phyloP scores from a whole-genome alignment of 805 yeast species.

The Kuraishia hungarica region DNA sequence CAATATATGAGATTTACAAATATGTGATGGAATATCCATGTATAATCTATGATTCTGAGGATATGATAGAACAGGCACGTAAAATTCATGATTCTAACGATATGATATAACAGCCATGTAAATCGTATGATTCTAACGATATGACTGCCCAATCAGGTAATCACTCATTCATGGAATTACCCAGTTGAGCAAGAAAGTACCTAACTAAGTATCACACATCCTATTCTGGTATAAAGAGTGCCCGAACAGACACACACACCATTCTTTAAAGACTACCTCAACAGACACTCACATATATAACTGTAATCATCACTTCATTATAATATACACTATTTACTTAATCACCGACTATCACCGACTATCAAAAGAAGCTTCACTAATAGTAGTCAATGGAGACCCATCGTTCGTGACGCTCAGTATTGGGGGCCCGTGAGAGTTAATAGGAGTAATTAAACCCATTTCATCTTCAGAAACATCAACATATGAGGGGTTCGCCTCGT shows the following conservation, averaged over 20 bases:
- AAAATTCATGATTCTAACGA: not conserved
- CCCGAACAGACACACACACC: no score
- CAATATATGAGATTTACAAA: no score
- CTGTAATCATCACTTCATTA: not conserved
- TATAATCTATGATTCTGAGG: not conserved
- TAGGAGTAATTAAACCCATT: conserved; percentile 10
- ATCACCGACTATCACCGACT: no score
- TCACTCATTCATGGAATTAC: no score
- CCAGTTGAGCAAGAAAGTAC: no score
- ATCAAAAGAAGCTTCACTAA: conserved; percentile 19
- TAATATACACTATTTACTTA: not conserved
- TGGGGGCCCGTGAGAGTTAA: conserved; percentile 8
- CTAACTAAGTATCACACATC: no score
- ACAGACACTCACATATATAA: no score
- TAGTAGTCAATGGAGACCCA: conserved; percentile 19
- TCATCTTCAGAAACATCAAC: conserved; percentile 4
- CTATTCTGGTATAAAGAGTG: no score
- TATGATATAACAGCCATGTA: no score
- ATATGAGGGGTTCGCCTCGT: not conserved
- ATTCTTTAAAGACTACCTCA: no score
- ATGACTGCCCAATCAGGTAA: no score
- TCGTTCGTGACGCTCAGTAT: conserved; percentile 1
- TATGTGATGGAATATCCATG: not conserved
- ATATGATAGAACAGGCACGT: no score
- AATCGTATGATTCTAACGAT: not conserved